These are phyloP conservation scores for Camelina sativa DNA, from an alignment of 345 rosid species.

Conservation along the genomic window DNA sequence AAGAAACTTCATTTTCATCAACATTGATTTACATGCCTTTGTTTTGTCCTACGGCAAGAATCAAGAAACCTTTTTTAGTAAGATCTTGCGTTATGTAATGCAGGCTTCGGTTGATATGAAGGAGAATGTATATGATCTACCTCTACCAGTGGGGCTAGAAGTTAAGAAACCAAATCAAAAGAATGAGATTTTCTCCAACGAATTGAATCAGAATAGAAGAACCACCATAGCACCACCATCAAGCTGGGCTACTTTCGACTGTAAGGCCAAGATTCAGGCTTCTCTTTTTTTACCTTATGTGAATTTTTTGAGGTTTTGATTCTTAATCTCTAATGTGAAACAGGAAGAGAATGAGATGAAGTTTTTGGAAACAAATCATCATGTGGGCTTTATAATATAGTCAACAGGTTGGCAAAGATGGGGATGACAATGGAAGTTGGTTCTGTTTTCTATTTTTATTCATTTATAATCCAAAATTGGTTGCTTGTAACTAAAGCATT, in stretches of 20 bases:
- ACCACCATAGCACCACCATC: conserved; percentile 51
- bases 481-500: conserved; percentile 35
- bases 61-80: neutral
- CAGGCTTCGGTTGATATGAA: conserved; percentile 64
- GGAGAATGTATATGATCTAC: conserved; percentile 33
- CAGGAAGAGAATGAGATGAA: conserved; percentile 39
- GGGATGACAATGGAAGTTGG: conserved; percentile 20
- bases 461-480: conserved; percentile 25
- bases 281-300: neutral
- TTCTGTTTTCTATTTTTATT: conserved; percentile 21
- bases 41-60: neutral
- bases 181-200: conserved; percentile 32
- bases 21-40: too few species aligned
- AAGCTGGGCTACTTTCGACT: conserved; percentile 74
- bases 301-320: conserved; percentile 1
- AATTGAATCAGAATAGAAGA: conserved; percentile 28
- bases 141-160: conserved; percentile 38
- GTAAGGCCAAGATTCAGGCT: conserved; percentile 39
- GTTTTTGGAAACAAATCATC: conserved; percentile 26
- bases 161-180: conserved; percentile 34
- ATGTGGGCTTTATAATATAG: conserved; percentile 18
- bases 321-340: conserved; percentile 19
- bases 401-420: conserved; percentile 38
- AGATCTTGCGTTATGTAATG: conserved; percentile 20
- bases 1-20: neutral